phyloP scores from a whole-genome alignment of 2,329 filamentous ascomycete genomes.

The Calonectria hawksworthii region DNA sequence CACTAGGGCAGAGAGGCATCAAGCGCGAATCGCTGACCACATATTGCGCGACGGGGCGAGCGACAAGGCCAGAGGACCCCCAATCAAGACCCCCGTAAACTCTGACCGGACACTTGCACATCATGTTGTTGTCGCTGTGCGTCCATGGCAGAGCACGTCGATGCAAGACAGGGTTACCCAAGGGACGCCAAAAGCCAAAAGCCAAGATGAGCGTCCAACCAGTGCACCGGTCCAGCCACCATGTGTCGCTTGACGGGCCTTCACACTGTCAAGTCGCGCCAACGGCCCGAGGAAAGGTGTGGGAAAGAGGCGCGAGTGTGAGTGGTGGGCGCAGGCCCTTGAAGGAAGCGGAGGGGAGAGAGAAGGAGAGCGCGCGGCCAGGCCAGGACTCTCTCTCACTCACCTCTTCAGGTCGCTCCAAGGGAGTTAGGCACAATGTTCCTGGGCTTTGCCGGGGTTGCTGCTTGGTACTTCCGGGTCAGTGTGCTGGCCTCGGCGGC shows the following conservation, averaged over 20 bases:
- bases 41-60: slow-evolving; percentile 20
- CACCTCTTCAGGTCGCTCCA: slow-evolving; percentile 27
- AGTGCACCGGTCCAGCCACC: slow-evolving; percentile 39
- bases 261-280: slow-evolving; percentile 44
- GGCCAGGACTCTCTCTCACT: slow-evolving; percentile 25
- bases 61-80: slow-evolving; percentile 12
- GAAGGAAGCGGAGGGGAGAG: background rate
- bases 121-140: slow-evolving; percentile 11
- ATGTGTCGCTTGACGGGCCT: slow-evolving; percentile 37
- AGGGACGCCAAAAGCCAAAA: slow-evolving; percentile 38
- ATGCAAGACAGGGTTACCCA: slow-evolving; percentile 31
- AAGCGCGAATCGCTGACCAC: slow-evolving; percentile 25
- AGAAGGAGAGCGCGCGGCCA: slow-evolving; percentile 14
- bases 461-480: slow-evolving; percentile 8
- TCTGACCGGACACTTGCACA: slow-evolving; percentile 15
- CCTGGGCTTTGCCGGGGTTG: slow-evolving; percentile 6
- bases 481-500: background rate
- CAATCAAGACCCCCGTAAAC: slow-evolving; percentile 19
- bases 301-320: slow-evolving; percentile 24
- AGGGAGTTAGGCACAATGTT: slow-evolving; percentile 24
- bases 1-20: slow-evolving; percentile 26
- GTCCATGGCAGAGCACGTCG: slow-evolving; percentile 22
- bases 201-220: slow-evolving; percentile 35
- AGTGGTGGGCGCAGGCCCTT: slow-evolving; percentile 25
- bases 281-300: slow-evolving; percentile 44